Evolutionary conservation across 2,329 filamentous ascomycete genomes (phyloP), one percentile per base, ranked within the genome.

Genomic region (Madurella fahalii): DNA sequence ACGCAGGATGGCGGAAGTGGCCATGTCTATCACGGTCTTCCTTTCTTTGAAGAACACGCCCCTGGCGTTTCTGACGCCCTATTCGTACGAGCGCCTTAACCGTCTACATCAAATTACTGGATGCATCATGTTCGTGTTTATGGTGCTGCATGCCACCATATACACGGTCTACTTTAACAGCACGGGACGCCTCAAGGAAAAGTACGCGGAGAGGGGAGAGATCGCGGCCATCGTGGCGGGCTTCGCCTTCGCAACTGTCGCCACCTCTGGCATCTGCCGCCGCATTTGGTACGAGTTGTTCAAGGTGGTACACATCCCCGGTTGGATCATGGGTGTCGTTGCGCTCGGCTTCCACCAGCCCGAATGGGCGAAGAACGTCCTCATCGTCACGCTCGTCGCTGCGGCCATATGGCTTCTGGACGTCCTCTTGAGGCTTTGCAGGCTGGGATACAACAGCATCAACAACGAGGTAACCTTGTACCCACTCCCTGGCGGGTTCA

Each of bases 11-110:
- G 53, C 65, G 17, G 46, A 65, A 13, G 59, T 54, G 17, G 84
- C 84, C 60, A 64, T 82, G 31, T 67, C 71, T 12, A 67, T 85
- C 15, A 72, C 81, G 12, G 69, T 82, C 12, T 77, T 83, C 47
- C 68, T 85, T 15, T 72, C 77, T 1, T 69, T 84, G 41, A 83
- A 83, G 61, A 83, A 84, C 62, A 84, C 81, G 0, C 82, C 81
- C 0, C 65, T 84, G 16, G 76, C 76, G 0, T 74, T 76, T 55
- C 59, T 85, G 11, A 77, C 77, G 1, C 69, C 74, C 1, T 79
- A 77, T 62, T 83, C 80, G 5, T 81, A 85, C 63, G 81, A 84
- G 56, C 74, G 78, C 17, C 74, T 85, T 49, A 84, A 83, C 61
- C 72, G 77, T 47, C 71, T 85, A 2, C 82, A 85, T 60, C 77